Base-by-base conservation (phyloP, 306 rosid genomes). In the Prosopis cineraria region DNA sequence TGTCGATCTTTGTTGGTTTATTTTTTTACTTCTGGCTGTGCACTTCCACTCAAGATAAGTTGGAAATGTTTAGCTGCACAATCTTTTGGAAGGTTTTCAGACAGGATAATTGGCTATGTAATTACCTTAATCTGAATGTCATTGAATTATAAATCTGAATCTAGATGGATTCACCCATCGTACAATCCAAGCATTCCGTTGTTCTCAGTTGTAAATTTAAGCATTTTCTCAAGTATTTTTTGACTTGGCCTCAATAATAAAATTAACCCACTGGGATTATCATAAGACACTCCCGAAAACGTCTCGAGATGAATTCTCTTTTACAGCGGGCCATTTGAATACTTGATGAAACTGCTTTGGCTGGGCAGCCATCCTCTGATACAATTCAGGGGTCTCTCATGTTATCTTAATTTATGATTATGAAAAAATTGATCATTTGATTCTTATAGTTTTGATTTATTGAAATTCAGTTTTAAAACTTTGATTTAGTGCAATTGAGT, bases 1-100 rank as follows among this genome's bases (percentile, higher is more conserved):
- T 34, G 36, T 74, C 55, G 41, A 67, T 68, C 52, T 43, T 43
- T 34, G 59, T 64, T 75, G 58, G 41, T 69, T 36, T 76, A 7
- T 30, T 31, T 68, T 68, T 69, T 53, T 31, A 43, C 36, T 39
- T 68, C 33, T 60, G 77, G 34, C 50, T 39, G 29, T 6, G 7
- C 19, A 30, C 6, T 5, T 5, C 0, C 67, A 30, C 14, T 31
- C 4, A 2, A 14, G 4, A 13, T 29, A 25, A 30, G 40, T 30
- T 30, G 36, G 27, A 27, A 58, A 30, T 29, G 40, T 30, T 7
- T 30, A 5, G 40, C 20, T 30, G 22, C 3, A 59, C n/a, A 11
- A 27, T 5, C 20, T 13, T 1, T 59, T 29, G 7, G 66, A 59
- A 27, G 66, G 37, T 59, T 59, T 59, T 29, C 19, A 4, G 5